These are phyloP conservation scores for Ascochyta rabiei DNA, from an alignment of 2,329 filamentous ascomycete genomes.

Conservation along the genomic window DNA sequence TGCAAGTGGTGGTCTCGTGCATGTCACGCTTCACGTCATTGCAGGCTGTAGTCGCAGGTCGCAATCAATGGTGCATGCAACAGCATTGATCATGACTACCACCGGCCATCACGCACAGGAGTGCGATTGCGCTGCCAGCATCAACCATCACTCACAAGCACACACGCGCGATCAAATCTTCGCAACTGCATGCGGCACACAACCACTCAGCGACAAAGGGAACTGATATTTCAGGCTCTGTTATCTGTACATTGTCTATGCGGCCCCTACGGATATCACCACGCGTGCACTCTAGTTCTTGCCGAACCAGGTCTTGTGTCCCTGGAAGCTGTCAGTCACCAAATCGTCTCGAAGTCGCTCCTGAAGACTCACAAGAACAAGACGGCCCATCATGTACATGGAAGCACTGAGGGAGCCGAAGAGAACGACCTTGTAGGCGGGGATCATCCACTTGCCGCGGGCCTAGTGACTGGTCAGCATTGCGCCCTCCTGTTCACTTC, in stretches of 20 bases:
- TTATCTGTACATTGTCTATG: constrained; percentile 41
- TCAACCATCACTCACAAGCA: background rate
- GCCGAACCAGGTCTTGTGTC: constrained; percentile 77
- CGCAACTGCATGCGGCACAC: background rate
- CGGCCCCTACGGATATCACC: constrained; percentile 26
- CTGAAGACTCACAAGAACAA: constrained; percentile 59
- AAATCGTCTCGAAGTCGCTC: too few species aligned
- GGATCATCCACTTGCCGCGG: constrained; percentile 68
- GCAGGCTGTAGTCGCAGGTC: background rate
- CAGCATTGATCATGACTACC: background rate
- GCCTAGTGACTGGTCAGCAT: constrained; percentile 54
- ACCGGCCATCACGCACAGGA: background rate
- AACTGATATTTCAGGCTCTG: constrained; percentile 27
- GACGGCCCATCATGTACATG: constrained; percentile 76
- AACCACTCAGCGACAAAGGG: constrained; percentile 5
- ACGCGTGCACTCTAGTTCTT: constrained; percentile 39
- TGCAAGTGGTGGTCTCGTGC: background rate
- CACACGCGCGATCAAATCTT: background rate
- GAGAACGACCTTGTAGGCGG: constrained; percentile 70
- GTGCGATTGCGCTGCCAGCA: background rate
- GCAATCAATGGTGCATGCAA: background rate
- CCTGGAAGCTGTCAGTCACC: constrained; percentile 43
- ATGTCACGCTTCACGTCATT: background rate
- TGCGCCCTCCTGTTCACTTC: background rate
- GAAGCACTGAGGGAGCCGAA: constrained; percentile 68